Conservation (phyloP, 2,329 filamentous ascomycete genomes). For the Clonostachys rosea region DNA sequence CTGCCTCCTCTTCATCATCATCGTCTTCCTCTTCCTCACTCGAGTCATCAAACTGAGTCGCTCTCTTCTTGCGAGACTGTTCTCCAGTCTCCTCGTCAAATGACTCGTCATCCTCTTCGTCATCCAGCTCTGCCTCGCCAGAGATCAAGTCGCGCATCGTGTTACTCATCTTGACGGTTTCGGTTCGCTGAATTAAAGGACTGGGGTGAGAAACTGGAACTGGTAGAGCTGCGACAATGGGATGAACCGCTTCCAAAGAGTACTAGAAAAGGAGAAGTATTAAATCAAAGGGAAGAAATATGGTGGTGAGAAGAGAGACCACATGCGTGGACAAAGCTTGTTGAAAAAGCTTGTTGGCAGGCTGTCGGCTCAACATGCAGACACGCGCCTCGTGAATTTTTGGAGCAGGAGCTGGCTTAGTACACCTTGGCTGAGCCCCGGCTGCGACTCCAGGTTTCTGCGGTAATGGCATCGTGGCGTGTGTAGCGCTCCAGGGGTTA, state of each 20-base stretch:
- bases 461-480: neutral
- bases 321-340: neutral
- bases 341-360: too few relatives aligned
- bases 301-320: neutral
- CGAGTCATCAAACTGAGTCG: slow-evolving; percentile 63
- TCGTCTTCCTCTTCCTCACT: slow-evolving; percentile 92
- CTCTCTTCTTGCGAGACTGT: slow-evolving; percentile 34
- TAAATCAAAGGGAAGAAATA: neutral
- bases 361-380: too few relatives aligned
- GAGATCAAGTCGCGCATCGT: slow-evolving; percentile 75
- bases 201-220: neutral
- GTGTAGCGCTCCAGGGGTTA: neutral
- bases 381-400: slow-evolving; percentile 2
- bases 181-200: neutral
- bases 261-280: neutral
- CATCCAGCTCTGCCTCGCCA: slow-evolving; percentile 79
- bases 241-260: neutral
- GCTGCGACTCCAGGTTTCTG: too few relatives aligned
- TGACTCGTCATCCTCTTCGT: slow-evolving; percentile 80
- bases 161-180: slow-evolving; percentile 48
- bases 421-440: too few relatives aligned
- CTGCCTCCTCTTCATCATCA: slow-evolving; percentile 81
- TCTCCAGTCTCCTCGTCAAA: slow-evolving; percentile 73
- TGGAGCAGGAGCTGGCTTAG: neutral
- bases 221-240: neutral